Evolutionary conservation across 345 rosid species (phyloP).

Genomic region (Luvunga scandens): DNA sequence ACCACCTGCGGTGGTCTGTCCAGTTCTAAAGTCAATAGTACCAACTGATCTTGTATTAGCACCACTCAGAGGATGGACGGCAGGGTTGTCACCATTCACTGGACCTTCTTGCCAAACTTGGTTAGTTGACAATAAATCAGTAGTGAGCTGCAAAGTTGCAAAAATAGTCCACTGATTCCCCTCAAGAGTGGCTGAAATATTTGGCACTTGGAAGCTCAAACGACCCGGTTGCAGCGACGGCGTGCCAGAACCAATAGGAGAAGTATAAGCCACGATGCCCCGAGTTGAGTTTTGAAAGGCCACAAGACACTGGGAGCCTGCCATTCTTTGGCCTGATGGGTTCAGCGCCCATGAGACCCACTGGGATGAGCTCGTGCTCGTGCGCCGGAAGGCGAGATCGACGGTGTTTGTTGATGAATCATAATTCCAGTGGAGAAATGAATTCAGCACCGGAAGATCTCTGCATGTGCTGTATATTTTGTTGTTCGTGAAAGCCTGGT

Average conservation of each 20-base stretch:
- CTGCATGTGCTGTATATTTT: constrained; percentile 28
- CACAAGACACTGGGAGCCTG: constrained; percentile 57
- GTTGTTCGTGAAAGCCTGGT: constrained; percentile 36
- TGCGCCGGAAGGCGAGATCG: constrained; percentile 61
- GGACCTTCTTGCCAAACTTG: constrained; percentile 82
- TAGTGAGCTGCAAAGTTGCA: constrained; percentile 52
- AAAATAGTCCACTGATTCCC: constrained; percentile 50
- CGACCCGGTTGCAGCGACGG: constrained; percentile 20
- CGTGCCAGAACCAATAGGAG: not conserved
- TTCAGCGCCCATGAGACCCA: constrained; percentile 83
- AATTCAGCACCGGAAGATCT: constrained; percentile 42
- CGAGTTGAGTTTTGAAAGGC: constrained; percentile 50
- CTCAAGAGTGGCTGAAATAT: constrained; percentile 26
- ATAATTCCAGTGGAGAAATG: constrained; percentile 70
- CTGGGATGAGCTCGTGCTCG: constrained; percentile 26
- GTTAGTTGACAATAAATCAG: constrained; percentile 21
- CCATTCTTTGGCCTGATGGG: constrained; percentile 38
- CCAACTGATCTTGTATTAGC: constrained; percentile 32
- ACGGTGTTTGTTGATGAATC: constrained; percentile 31
- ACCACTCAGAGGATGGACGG: not conserved
- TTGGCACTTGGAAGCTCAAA: constrained; percentile 50
- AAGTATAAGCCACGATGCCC: constrained; percentile 31
- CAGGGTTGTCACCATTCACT: constrained; percentile 19
- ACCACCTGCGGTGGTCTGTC: constrained; percentile 32
- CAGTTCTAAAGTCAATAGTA: constrained; percentile 44